Conservation (phyloP, 2,329 filamentous ascomycete species). For the Sporothrix variecibatus region DNA sequence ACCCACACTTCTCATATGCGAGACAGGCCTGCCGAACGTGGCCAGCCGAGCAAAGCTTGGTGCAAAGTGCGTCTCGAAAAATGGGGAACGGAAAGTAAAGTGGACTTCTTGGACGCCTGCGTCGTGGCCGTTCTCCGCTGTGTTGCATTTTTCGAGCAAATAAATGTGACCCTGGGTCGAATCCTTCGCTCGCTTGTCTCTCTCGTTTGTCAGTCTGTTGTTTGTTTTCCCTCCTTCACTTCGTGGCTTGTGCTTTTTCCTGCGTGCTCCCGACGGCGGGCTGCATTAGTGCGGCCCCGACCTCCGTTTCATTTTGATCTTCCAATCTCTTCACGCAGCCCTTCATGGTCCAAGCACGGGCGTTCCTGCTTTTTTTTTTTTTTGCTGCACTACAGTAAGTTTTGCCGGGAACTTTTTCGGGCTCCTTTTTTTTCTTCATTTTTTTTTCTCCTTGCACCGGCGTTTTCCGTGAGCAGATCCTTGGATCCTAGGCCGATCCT, state of each 20-base stretch:
- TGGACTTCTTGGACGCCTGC: too few relatives aligned
- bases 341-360: background rate
- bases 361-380: background rate
- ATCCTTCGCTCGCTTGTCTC: background rate
- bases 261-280: background rate
- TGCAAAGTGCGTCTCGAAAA: too few relatives aligned
- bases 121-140: too few relatives aligned
- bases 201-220: background rate
- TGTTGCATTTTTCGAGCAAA: too few relatives aligned
- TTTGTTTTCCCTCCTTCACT: background rate
- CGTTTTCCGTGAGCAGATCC: too few relatives aligned
- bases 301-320: constrained; percentile 5
- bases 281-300: background rate
- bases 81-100: too few relatives aligned
- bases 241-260: background rate
- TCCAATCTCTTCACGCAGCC: background rate
- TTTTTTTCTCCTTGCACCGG: background rate
- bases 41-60: background rate
- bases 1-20: too few relatives aligned
- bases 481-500: too few relatives aligned
- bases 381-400: too few relatives aligned
- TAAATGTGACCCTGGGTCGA: background rate
- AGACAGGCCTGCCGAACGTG: too few relatives aligned
- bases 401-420: too few relatives aligned
- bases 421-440: too few relatives aligned